Percentiles rank a stretch among this genome's conserved stretches.
Evolutionary conservation across 2,329 filamentous ascomycete genomes (phyloP).

Genomic region (Dothidotthia symphoricarpi): DNA sequence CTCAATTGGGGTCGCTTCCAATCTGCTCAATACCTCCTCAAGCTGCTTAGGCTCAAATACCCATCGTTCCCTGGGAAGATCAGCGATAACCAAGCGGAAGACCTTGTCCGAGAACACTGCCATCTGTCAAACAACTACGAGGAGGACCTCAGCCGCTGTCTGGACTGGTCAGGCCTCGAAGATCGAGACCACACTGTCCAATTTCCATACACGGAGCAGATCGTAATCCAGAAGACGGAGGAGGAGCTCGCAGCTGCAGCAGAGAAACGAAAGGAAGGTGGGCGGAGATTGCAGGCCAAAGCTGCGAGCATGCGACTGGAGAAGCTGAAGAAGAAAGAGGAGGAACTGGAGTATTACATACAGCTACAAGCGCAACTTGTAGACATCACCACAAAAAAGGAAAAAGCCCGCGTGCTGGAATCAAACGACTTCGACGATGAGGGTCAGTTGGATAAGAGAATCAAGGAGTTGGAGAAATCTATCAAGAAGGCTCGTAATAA

Average conservation of each 20-base stretch:
- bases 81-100: conserved; percentile 80
- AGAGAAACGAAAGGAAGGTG: conserved; percentile 93
- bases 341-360: conserved; percentile 92
- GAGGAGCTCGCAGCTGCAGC: conserved; percentile 88
- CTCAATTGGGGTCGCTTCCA: conserved; percentile 95
- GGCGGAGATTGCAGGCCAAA: conserved; percentile 86
- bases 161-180: conserved; percentile 91
- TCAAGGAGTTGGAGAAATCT: conserved; percentile 86
- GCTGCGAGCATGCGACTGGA: conserved; percentile 96
- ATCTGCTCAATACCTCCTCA: conserved; percentile 84
- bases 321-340: conserved; percentile 91
- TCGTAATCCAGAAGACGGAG: conserved; percentile 86
- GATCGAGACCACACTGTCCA: conserved; percentile 87
- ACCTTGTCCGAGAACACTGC: conserved; percentile 83
- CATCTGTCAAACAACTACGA: conserved; percentile 86
- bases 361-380: conserved; percentile 71
- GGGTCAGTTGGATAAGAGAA: conserved; percentile 73
- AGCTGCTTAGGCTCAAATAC: conserved; percentile 88
- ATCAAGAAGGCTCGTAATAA: conserved; percentile 90
- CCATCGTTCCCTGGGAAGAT: conserved; percentile 84
- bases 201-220: conserved; percentile 88
- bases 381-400: conserved; percentile 82
- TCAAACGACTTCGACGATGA: conserved; percentile 92
- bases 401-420: conserved; percentile 73
- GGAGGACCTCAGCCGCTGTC: conserved; percentile 68